A percentile compares a stretch with the other conserved stretches of the same genome.
Evolutionary conservation across 331 rosid species (phyloP).

Genomic region (Malus hybrid): DNA sequence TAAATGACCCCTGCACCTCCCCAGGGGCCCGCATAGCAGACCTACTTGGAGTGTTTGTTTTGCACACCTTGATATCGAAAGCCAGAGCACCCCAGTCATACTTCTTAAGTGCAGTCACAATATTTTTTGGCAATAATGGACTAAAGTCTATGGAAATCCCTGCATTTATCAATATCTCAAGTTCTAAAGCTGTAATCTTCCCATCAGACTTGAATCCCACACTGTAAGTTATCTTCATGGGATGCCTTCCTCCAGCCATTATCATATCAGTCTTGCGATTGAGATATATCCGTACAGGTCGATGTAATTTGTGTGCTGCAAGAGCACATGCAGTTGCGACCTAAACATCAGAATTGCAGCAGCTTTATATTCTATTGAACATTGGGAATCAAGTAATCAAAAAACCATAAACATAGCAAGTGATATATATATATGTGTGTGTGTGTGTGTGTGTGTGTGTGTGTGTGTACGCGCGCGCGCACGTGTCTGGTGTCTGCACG

Average conservation of each 20-base stretch:
- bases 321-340: conserved; percentile 84
- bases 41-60: conserved; percentile 69
- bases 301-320: conserved; percentile 67
- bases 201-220: conserved; percentile 84
- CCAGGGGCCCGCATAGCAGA: conserved; percentile 97
- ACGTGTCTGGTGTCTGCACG: too few relatives aligned
- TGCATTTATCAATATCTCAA: conserved; percentile 68
- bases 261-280: conserved; percentile 88
- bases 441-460: too few relatives aligned
- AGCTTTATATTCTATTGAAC: neutral
- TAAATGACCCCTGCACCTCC: conserved; percentile 79
- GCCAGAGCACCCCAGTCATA: conserved; percentile 90
- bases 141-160: conserved; percentile 68
- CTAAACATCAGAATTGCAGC: conserved; percentile 26
- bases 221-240: conserved; percentile 74
- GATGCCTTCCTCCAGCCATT: conserved; percentile 96
- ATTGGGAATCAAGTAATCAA: neutral
- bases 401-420: neutral
- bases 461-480: too few relatives aligned
- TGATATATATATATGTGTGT: neutral
- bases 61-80: conserved; percentile 79
- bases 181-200: conserved; percentile 74
- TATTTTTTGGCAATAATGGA: conserved; percentile 47
- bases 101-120: conserved; percentile 50
- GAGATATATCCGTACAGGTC: conserved; percentile 72